Percentiles rank a stretch among this genome's conserved stretches.
phyloP scores from a whole-genome alignment of 2,329 filamentous ascomycete genomes.

The Aureobasidium zeae region DNA sequence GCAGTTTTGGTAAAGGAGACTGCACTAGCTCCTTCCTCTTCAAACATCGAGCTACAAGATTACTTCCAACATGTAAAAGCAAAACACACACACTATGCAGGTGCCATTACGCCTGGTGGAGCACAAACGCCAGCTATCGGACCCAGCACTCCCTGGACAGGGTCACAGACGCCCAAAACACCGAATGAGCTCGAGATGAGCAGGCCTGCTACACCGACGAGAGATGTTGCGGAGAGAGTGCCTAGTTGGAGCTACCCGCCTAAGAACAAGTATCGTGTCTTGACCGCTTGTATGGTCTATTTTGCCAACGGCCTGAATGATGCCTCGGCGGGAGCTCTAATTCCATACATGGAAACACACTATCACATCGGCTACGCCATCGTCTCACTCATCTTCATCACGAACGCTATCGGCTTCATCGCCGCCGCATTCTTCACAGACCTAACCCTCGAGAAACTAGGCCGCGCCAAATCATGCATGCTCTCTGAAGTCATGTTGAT shows the following conservation, averaged over 20 bases:
- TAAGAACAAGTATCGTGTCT: conserved; percentile 62
- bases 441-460: conserved; percentile 50
- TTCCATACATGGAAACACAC: conserved; percentile 69
- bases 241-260: conserved; percentile 49
- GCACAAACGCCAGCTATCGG: conserved; percentile 17
- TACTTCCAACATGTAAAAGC: background rate
- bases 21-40: background rate
- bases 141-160: conserved; percentile 9
- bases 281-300: conserved; percentile 55
- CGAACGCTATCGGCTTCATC: conserved; percentile 69
- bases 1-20: background rate
- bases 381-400: conserved; percentile 74
- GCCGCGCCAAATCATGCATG: conserved; percentile 55
- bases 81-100: background rate
- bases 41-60: background rate
- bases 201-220: conserved; percentile 38
- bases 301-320: conserved; percentile 66
- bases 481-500: conserved; percentile 49
- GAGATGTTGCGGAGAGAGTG: conserved; percentile 39
- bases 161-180: conserved; percentile 25
- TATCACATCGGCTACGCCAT: conserved; percentile 69
- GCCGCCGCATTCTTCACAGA: conserved; percentile 62
- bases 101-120: conserved; percentile 3
- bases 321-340: conserved; percentile 58
- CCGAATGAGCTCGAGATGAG: conserved; percentile 46